Base-by-base conservation (phyloP, 371 early-diverging fungal species). In the Mucor mucedo region DNA sequence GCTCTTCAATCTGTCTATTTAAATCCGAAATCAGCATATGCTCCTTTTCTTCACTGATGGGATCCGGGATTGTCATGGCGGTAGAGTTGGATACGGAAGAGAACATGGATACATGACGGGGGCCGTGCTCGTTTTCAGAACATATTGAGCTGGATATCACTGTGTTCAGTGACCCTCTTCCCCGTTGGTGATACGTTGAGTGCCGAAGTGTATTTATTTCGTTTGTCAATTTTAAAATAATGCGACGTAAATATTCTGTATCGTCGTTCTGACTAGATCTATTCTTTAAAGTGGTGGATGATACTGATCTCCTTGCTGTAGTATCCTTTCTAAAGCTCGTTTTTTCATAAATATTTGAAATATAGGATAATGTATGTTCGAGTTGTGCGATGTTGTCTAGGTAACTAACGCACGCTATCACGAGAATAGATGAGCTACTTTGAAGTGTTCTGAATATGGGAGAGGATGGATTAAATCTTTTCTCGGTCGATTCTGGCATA, bases 61-160 rank as follows among this genome's bases (percentile, higher is more conserved):
- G 48, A 49, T 58, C 14, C 13, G 60, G 64, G 0, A 63, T 28
- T 13, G 64, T 63, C 6, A 47, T 32, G 5, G 40, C 41, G 0
- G 68, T 68, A 8, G 63, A 63, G 30, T 58, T 62, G 14, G 68
- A 58, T 8, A 63, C 8, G 5, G 64, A 63, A 8, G 69, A 63
- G 52, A 63, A 63, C 35, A 63, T 58, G 11, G 63, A 68, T 13
- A 32, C 39, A 39, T 62, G 58, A 29, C 53, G 59, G 21, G 58
- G 53, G 10, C 53, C 53, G 21, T 48, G 21, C 16, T 44, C 44
- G 5, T 8, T 48, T 53, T 62, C 54, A 1, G 54, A 57, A 1
- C 44, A 45, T 13, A 42, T 35, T 0, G 58, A 64, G 9, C 27
- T 40, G 11, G 61, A 60, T 32, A 39, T 11, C 8, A 16, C 21